These are phyloP conservation scores for Spergularia marina DNA, from an alignment of 148 eudicot genomes.

Conservation along the genomic window DNA sequence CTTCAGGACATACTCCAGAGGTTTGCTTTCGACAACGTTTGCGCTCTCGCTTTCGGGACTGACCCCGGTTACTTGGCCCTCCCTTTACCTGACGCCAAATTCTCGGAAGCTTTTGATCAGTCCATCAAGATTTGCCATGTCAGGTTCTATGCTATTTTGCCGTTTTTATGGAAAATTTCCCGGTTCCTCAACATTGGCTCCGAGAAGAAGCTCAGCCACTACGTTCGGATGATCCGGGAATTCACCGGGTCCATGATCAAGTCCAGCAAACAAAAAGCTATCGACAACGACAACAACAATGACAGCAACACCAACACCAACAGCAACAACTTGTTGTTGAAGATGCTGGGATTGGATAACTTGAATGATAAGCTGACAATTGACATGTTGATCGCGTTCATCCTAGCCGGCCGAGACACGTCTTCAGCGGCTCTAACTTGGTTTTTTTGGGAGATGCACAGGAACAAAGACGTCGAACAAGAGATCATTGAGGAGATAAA, in stretches of 20 bases:
- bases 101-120: slow-evolving; percentile 39
- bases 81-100: slow-evolving; percentile 23
- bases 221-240: slow-evolving; percentile 21
- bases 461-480: slow-evolving; percentile 28
- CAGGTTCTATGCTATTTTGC: slow-evolving; percentile 14
- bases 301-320: not conserved
- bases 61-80: slow-evolving; percentile 35
- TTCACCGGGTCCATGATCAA: slow-evolving; percentile 20
- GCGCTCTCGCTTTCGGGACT: slow-evolving; percentile 39
- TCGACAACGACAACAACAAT: not conserved
- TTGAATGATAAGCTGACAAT: slow-evolving; percentile 34
- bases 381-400: slow-evolving; percentile 45
- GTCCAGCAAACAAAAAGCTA: slow-evolving; percentile 8
- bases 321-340: not conserved
- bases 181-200: slow-evolving; percentile 43
- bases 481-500: slow-evolving; percentile 33
- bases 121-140: slow-evolving; percentile 13
- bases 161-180: slow-evolving; percentile 35
- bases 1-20: slow-evolving; percentile 31
- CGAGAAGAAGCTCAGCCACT: slow-evolving; percentile 37
- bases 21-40: slow-evolving; percentile 30
- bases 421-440: slow-evolving; percentile 45
- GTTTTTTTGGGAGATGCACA: slow-evolving; percentile 45
- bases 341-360: slow-evolving; percentile 41
- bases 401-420: slow-evolving; percentile 48